Evolutionary conservation across 2,329 filamentous ascomycete species (phyloP), one percentile per base, ranked within the genome.

Genomic region (Coniella vitis): DNA sequence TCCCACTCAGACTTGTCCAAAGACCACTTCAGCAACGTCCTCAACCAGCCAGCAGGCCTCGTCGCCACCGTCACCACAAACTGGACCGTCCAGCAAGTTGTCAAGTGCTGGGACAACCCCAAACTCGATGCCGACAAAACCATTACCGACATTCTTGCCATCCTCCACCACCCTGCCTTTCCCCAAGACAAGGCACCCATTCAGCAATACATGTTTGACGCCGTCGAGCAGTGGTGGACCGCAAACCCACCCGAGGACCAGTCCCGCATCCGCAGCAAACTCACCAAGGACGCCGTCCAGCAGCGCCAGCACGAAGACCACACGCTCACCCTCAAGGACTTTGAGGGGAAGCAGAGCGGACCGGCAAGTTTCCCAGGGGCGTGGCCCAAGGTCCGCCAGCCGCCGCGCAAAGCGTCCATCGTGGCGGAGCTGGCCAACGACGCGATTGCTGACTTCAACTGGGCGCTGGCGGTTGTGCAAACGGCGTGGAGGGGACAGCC

Each of bases 81-180:
- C 60, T 87, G 83, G 60, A 73, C 80, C 20, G 81, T 80, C 0
- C 83, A 84, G 4, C 76, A 83, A 5, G 69, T 87, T 22, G 71
- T 87, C 21, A 83, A 82, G 58, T 83, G 83, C 34, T 86, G 82
- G 81, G 79, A 87, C 53, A 74, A 86, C 58, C 73, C 76, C 1
- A 73, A 79, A 38, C 70, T 84, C 3, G 72, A 80, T 0, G 77
- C 83, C 14, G 69, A 84, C 8, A 72, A 80, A 57, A 78, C 85
- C 2, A 64, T 86, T 35, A 65, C 79, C 44, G 81, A 86, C 52
- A 76, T 84, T 45, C 62, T 79, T 36, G 69, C 72, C 5, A 74
- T 84, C 9, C 82, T 87, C 64, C 84, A 87, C 60, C 84, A 87
- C 58, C 84, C 84, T 1, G 79, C 78, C 0, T 65, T 82, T 19